Evolutionary conservation across 495 filamentous ascomycete species (phyloP).

Genomic region (Pyrenula aspistea): DNA sequence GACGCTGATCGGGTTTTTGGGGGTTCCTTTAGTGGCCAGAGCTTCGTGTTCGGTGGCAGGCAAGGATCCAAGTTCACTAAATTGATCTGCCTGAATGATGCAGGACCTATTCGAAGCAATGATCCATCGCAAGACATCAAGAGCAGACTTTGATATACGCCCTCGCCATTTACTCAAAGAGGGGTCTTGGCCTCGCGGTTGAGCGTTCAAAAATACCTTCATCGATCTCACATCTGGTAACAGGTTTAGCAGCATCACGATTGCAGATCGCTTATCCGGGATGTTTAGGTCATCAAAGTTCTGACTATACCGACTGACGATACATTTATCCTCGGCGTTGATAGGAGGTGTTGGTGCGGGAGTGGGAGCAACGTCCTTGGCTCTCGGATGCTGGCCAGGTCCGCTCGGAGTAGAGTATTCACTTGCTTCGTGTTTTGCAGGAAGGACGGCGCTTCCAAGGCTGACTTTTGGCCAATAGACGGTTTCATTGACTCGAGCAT

Average conservation of each 20-base stretch:
- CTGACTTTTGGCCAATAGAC: slow-evolving; percentile 16
- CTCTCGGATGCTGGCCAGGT: background rate
- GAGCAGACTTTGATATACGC: slow-evolving; percentile 50
- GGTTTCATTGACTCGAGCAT: slow-evolving; percentile 25
- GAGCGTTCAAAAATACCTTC: slow-evolving; percentile 40
- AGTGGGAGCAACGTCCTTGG: background rate
- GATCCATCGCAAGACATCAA: slow-evolving; percentile 74
- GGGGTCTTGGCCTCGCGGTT: slow-evolving; percentile 16
- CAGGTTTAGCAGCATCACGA: slow-evolving; percentile 50
- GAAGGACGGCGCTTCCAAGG: background rate
- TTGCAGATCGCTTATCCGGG: slow-evolving; percentile 35
- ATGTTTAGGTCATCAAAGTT: slow-evolving; percentile 41
- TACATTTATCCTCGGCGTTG: background rate
- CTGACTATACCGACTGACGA: slow-evolving; percentile 33
- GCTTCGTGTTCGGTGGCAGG: background rate
- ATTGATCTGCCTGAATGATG: slow-evolving; percentile 57
- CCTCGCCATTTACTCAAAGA: slow-evolving; percentile 47
- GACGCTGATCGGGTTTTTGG: background rate
- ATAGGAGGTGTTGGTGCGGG: background rate
- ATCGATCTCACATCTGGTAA: slow-evolving; percentile 59
- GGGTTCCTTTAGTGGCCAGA: slow-evolving; percentile 3
- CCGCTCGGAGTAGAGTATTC: slow-evolving; percentile 3
- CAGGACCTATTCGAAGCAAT: slow-evolving; percentile 83
- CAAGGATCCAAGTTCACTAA: background rate
- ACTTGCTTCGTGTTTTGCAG: background rate